Base-by-base conservation (phyloP, 495 filamentous ascomycete genomes). In the Xylaria cubensis region DNA sequence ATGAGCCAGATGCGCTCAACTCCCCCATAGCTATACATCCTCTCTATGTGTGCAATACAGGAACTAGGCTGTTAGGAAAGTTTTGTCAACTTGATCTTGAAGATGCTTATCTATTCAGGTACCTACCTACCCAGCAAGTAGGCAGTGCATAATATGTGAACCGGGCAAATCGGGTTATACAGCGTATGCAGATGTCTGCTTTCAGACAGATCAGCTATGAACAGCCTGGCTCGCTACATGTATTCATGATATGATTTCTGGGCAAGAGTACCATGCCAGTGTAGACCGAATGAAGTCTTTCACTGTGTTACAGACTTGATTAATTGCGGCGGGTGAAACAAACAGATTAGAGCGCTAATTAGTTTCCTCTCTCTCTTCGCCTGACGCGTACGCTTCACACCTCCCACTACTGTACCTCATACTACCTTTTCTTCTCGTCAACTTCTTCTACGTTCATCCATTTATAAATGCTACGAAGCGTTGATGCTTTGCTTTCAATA, bases 241-340 rank as follows among this genome's bases (percentile, higher is more conserved):
- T 29, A 56, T 56, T 26, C 4, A 26, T 32, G 24, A 24, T 26
- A 24, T 51, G 51, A 55, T 12, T 55, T 51, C 1, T 26, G 9
- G 9, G n/a, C 9, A 26, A 53, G 50, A 26, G 29, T 29, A 19
- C 29, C 29, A 17, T 36, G 12, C 13, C n/a, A 21, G 21, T 4
- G 34, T 8, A 34, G 17, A 59, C 55, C 6, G 10, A 39, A 61
- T 39, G 32, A 61, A 39, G 58, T n/a, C 34, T 61, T 4, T 61
- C 19, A 61, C 58, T 39, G 58, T 61, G 58, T 34, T 7, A 61
- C 58, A 42, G 2, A 39, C n/a, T 17, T 39, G n/a, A 39, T 39
- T n/a, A 41, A 39, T 3, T 56, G 53, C 53, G 34, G 39, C 39
- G 19, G 36, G 39, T 64, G 61, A 64, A 44, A 42, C 39, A 64